Evolutionary conservation across 805 yeast genomes (phyloP).

Genomic region (Sugiyamaella boreocaroliniensis): DNA sequence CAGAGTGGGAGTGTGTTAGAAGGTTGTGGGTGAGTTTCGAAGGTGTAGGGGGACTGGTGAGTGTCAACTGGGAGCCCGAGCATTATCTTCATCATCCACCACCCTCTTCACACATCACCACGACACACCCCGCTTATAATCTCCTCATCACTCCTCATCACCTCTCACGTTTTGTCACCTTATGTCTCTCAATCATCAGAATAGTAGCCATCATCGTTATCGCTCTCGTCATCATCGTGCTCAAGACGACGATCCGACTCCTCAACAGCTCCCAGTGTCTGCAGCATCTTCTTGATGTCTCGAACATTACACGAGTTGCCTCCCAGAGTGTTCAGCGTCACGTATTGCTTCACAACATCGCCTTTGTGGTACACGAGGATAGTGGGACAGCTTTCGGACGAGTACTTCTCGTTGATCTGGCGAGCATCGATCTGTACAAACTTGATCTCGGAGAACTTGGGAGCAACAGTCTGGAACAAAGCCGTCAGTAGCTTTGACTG

Average conservation of each 20-base stretch:
- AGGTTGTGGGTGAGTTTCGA: no score
- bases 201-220: not conserved
- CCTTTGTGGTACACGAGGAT: slow-evolving; percentile 72
- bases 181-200: not conserved
- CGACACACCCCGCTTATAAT: no score
- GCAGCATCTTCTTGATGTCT: slow-evolving; percentile 71
- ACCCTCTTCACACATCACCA: no score
- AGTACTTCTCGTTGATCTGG: slow-evolving; percentile 89
- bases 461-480: slow-evolving; percentile 52
- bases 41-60: no score
- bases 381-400: slow-evolving; percentile 87
- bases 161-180: not conserved
- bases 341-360: slow-evolving; percentile 69
- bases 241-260: slow-evolving; percentile 60
- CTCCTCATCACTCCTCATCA: no score
- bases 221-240: not conserved
- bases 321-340: slow-evolving; percentile 75
- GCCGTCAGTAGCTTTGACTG: slow-evolving; percentile 69
- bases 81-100: no score
- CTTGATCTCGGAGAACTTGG: slow-evolving; percentile 71
- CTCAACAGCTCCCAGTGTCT: slow-evolving; percentile 58
- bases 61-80: no score
- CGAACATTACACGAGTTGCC: slow-evolving; percentile 66
- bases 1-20: no score
- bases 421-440: slow-evolving; percentile 88